Evolutionary conservation across 306 rosid genomes (phyloP).

Genomic region (Sesbania bispinosa): DNA sequence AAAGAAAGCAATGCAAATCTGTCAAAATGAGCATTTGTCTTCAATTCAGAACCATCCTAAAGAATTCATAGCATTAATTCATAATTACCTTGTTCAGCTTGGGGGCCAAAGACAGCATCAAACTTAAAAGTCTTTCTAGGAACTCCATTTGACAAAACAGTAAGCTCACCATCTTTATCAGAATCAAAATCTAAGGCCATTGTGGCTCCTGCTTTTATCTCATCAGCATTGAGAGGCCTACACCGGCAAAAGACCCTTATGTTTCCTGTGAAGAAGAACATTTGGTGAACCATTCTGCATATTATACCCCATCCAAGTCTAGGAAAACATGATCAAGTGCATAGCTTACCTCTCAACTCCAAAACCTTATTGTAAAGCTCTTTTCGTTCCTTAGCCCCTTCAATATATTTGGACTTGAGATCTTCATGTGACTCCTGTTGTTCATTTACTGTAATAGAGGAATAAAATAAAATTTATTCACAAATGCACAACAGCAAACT

Average conservation of each 20-base stretch:
- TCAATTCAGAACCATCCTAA: background rate
- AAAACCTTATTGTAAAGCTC: constrained; percentile 88
- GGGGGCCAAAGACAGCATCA: constrained; percentile 85
- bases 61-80: background rate
- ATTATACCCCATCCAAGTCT: background rate
- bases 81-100: constrained; percentile 75
- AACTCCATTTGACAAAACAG: constrained; percentile 72
- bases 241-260: constrained; percentile 96
- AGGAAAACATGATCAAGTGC: constrained; percentile 5
- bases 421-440: constrained; percentile 53
- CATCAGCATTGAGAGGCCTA: constrained; percentile 79
- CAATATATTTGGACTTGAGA: constrained; percentile 65
- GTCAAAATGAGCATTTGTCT: background rate
- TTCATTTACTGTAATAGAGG: constrained; percentile 51
- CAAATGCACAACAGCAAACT: background rate
- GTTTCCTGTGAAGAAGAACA: constrained; percentile 60
- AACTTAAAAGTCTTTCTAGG: constrained; percentile 72
- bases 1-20: constrained; percentile 15
- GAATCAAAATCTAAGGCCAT: constrained; percentile 81
- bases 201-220: constrained; percentile 63
- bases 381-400: constrained; percentile 73
- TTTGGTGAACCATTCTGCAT: constrained; percentile 10
- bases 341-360: constrained; percentile 81
- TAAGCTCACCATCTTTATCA: constrained; percentile 81
- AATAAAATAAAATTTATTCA: background rate